Base-by-base conservation (phyloP, 2,329 filamentous ascomycete species). In the Epichloe festucae region DNA sequence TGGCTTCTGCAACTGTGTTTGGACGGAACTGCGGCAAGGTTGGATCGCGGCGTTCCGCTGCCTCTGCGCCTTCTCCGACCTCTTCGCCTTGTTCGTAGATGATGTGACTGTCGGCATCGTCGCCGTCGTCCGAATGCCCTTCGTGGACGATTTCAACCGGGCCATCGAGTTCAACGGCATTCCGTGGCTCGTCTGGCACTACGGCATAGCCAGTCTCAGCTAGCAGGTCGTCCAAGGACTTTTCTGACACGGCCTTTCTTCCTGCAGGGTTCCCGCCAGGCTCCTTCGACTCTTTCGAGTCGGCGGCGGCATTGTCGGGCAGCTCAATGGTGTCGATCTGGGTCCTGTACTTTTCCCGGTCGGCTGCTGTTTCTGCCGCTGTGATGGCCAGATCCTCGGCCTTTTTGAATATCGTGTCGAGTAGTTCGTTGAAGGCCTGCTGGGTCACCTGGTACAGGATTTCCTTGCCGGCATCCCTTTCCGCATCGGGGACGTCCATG, bases 371-470 rank as follows among this genome's bases (percentile, higher is more conserved):
- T 47, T 77, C 73, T 8, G 79, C 77, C 11, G 82, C 83, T 51
- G 81, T 76, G 53, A 93, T 69, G 1, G 89, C 83, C 17, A 87
- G 65, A 56, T 90, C 83, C 65, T 97, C 91, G 57, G 85, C 84
- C 4, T 77, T 74, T 58, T 85, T 85, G 71, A 98, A 98, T 0
- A 98, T 74, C 1, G 82, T 77, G 62, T 97, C 88, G 0, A 98
- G 78, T 2, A 97, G 73, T 67, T 97, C 89, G 61, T 97, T 96
- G 70, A 95, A 88, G 0, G 89, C 67, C 66, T 95, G 86, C 65
- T 96, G 89, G 0, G 88, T 89, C 35, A 94, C 82, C 64, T 95
- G 87, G 62, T 95, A 96, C 1, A 97, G 72, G 4, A 96, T 85
- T 63, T 97, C 89, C 58, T 85, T 88, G 39, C 88, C 89, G 5